A percentile compares a stretch with the other conserved stretches of the same genome.
Conservation (phyloP, 805 yeast genomes). For the Metschnikowia matae region DNA sequence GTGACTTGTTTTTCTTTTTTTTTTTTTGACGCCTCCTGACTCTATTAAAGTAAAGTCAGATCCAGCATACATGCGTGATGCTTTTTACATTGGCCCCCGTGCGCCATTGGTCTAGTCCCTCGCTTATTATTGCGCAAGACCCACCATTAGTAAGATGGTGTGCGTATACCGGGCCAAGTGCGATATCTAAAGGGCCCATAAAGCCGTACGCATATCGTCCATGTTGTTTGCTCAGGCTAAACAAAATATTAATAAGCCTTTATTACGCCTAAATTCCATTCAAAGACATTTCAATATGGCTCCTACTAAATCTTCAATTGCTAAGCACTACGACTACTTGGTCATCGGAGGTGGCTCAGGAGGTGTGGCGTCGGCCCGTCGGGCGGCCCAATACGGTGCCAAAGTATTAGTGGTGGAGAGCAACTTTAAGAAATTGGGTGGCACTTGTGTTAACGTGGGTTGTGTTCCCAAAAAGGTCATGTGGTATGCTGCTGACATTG, state of each 20-base stretch:
- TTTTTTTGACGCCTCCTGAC: too few relatives aligned
- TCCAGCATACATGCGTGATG: too few relatives aligned
- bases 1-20: too few relatives aligned
- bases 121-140: background rate
- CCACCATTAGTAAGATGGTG: conserved; percentile 1
- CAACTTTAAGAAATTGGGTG: conserved; percentile 69
- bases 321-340: conserved; percentile 73
- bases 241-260: conserved; percentile 7
- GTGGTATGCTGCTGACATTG: conserved; percentile 97
- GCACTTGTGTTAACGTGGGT: conserved; percentile 98
- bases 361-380: conserved; percentile 97
- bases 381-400: conserved; percentile 93
- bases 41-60: too few relatives aligned
- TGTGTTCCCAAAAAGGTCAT: conserved; percentile 98
- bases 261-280: conserved; percentile 19
- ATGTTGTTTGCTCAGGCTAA: conserved; percentile 13
- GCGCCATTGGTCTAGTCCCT: background rate
- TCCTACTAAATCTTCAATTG: conserved; percentile 33
- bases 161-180: conserved; percentile 5
- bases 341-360: conserved; percentile 99
- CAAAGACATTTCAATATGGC: conserved; percentile 49
- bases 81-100: too few relatives aligned
- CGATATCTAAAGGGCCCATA: background rate
- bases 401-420: conserved; percentile 81
- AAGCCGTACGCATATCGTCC: background rate